These are phyloP conservation scores for Ochromonas danica DNA, from an alignment of 108 stramenopile genomes.

Conservation along the genomic window DNA sequence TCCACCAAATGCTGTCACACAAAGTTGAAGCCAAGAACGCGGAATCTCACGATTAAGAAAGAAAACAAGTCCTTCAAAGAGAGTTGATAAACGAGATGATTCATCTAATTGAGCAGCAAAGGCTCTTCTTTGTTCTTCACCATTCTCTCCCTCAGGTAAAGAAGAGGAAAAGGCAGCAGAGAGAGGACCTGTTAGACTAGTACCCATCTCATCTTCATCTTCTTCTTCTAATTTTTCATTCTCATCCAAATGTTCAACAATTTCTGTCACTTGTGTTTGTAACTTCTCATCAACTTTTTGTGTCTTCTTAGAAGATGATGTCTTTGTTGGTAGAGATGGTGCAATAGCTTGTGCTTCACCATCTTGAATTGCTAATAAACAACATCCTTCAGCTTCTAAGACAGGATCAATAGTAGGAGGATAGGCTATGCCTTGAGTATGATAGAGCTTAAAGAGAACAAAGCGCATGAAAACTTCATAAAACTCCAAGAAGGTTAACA, in stretches of 20 bases:
- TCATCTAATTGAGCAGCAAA: not conserved
- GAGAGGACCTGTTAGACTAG: not conserved
- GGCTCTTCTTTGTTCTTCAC: not conserved
- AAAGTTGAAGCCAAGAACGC: conserved; percentile 82
- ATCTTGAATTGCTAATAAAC: not conserved
- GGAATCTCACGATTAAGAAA: conserved; percentile 91
- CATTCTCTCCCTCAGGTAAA: not conserved
- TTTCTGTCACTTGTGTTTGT: conserved; percentile 10
- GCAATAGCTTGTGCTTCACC: not conserved
- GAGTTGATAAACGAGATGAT: not conserved
- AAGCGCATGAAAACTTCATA: conserved; percentile 89
- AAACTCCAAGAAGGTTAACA: conserved; percentile 98
- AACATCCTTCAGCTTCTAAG: not conserved
- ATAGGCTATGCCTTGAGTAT: conserved; percentile 76
- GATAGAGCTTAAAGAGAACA: conserved; percentile 91
- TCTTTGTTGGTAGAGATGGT: not conserved
- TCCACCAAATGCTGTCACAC: conserved; percentile 81
- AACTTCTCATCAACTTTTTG: conserved; percentile 25
- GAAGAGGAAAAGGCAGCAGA: conserved; percentile 3
- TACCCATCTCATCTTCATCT: conserved; percentile 1
- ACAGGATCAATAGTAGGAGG: conserved; percentile 54
- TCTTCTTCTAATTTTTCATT: not conserved
- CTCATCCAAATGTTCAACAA: conserved; percentile 9
- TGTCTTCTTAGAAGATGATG: conserved; percentile 20
- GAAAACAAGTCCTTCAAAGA: conserved; percentile 71